A percentile compares a stretch with the other conserved stretches of the same genome.
These are phyloP conservation scores for Phaffomyces thermotolerans DNA, from an alignment of 805 yeast genomes.

Conservation along the genomic window DNA sequence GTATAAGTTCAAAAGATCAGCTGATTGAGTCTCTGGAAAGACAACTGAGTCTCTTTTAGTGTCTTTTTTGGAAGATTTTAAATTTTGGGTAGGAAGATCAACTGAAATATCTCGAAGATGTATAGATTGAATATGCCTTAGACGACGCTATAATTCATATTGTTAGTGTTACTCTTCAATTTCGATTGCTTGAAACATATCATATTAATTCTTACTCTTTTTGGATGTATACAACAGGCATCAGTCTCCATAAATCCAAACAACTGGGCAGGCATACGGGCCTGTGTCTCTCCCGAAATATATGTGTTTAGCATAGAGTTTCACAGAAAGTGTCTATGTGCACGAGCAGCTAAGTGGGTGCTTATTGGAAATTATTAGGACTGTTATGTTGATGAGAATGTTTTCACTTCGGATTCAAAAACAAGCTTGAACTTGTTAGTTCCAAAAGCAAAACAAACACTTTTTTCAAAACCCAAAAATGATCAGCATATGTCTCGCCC, in stretches of 20 bases:
- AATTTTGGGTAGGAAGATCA: neutral
- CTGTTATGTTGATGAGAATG: neutral
- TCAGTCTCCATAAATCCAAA: slow-evolving; percentile 6
- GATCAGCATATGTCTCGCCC: slow-evolving; percentile 52
- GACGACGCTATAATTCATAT: slow-evolving; percentile 13
- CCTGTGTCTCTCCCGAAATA: slow-evolving; percentile 4
- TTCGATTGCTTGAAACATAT: neutral
- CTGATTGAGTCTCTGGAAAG: neutral
- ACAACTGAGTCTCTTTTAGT: neutral
- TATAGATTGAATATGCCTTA: slow-evolving; percentile 17
- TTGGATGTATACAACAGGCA: slow-evolving; percentile 14
- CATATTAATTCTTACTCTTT: slow-evolving; percentile 9
- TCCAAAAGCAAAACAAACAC: too few relatives aligned
- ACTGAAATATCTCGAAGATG: slow-evolving; percentile 15
- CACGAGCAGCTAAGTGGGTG: too few relatives aligned
- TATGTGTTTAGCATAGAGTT: slow-evolving; percentile 3
- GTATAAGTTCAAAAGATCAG: slow-evolving; percentile 15
- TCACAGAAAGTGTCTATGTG: too few relatives aligned
- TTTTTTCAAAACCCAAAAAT: neutral
- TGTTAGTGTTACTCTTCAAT: neutral
- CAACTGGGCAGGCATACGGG: neutral
- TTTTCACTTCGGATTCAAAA: neutral
- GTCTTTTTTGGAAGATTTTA: neutral
- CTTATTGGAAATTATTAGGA: too few relatives aligned
- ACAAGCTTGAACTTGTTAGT: neutral